Evolutionary conservation across 139 green algal species (phyloP), one percentile per base, ranked within the genome.

Genomic region (Chlorella sp.): DNA sequence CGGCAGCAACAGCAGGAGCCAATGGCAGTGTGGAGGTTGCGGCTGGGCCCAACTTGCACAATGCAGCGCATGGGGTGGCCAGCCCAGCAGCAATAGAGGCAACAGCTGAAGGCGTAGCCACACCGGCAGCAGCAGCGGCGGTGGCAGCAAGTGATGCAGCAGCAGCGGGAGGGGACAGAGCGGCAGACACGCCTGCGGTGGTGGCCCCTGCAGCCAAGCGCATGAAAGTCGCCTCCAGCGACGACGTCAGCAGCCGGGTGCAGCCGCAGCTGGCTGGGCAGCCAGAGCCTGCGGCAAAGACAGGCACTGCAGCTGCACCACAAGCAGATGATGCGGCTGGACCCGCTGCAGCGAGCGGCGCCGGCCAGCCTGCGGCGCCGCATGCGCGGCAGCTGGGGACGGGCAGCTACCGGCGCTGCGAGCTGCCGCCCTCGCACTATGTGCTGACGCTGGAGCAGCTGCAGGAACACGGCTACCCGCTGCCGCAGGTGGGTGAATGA

Each of bases 391-490:
- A 51, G 44, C 18, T 34, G 47, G 73, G 26, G 57, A 34, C 12
- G 55, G 25, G 55, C 55, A 32, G 60, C 60, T 26, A 63, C 3
- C 44, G 79, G 21, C 30, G 21, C 5, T 51, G 30, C 65, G 17
- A 68, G 16, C 64, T 74, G 41, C 60, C 87, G 25, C 36, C 69
- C 13, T 44, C 62, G 2, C 64, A 80, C 55, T 79, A 90, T 20
- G n/a, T 63, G 25, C n/a, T 76, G 23, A 75, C 69, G 0, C 26
- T 78, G 25, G 72, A 80, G 28, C 51, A 87, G 68, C 47, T 87
- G 73, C 41, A 41, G 26, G 28, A 76, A 41, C 41, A 83, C 60
- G 44, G 34, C 72, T 86, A 86, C 75, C 84, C 84, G 51, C 57
- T 84, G 69, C 68, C 76, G 11, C 51, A 60, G 51, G 51, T 60